Evolutionary conservation across 129 eudicot species (phyloP), one percentile per base, ranked within the genome.

Genomic region (Gnaphalium uliginosum): DNA sequence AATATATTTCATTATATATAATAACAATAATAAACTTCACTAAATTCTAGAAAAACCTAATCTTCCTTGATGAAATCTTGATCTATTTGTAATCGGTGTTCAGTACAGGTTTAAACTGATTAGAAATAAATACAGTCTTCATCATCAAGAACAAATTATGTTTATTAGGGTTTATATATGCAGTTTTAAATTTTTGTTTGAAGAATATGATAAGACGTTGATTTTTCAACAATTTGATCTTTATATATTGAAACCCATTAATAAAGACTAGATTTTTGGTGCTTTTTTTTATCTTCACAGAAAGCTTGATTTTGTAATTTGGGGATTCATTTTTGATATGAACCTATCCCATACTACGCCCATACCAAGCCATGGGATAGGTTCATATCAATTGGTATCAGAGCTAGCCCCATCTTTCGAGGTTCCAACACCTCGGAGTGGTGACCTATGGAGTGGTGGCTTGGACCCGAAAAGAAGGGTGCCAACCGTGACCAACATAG

Each of bases 261-360:
- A 41, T 30, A 15, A 65, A 27, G 54, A 21, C 3, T 17, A 13
- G 65, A 73, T 73, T 60, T 54, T 57, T 27, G 70, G 32, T 72
- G 68, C 7, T 43, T 35, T 24, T n/a, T 10, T 27, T 68, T 4
- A 53, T 64, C 66, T 70, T 43, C 4, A 61, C 32, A 37, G 22
- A 66, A 72, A 79, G 25, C 53, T 73, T 57, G 64, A 66, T 24
- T 41, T 43, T 14, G 51, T 56, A 70, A 37, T 41, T 41, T 66
- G 39, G 56, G n/a, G n/a, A n/a, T n/a, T n/a, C n/a, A n/a, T n/a
- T n/a, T n/a, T n/a, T n/a, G n/a, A n/a, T n/a, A n/a, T n/a, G n/a
- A n/a, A n/a, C n/a, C n/a, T n/a, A n/a, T n/a, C n/a, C n/a, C n/a
- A n/a, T n/a, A n/a, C n/a, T n/a, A n/a, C n/a, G n/a, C n/a, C n/a